Conservation (phyloP, 139 green algal species). For the Picochlorum sp. region DNA sequence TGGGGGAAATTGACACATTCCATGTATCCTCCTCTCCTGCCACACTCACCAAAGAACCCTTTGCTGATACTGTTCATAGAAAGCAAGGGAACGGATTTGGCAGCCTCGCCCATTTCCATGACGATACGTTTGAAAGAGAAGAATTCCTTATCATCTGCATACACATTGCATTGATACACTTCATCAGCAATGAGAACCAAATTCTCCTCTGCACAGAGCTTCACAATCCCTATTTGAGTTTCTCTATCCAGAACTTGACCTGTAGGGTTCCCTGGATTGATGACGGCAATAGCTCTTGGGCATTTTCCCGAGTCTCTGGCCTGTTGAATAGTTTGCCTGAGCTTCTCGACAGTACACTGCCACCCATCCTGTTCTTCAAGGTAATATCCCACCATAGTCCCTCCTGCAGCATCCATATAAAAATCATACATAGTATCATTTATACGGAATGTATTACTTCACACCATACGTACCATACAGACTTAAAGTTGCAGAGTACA, state of each 20-base stretch:
- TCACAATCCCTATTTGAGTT: slow-evolving; percentile 60
- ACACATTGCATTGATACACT: slow-evolving; percentile 93
- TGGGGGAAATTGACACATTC: slow-evolving; percentile 72
- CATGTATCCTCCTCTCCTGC: slow-evolving; percentile 68
- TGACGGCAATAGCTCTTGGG: slow-evolving; percentile 76
- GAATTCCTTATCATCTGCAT: slow-evolving; percentile 65
- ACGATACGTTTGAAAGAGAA: slow-evolving; percentile 74
- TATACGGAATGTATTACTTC: not conserved
- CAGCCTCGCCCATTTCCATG: slow-evolving; percentile 38
- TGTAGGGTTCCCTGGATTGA: slow-evolving; percentile 96
- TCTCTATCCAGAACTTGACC: slow-evolving; percentile 57
- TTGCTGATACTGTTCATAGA: slow-evolving; percentile 87
- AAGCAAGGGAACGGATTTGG: slow-evolving; percentile 54
- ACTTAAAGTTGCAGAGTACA: slow-evolving; percentile 73
- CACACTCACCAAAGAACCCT: slow-evolving; percentile 82
- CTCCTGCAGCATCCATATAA: slow-evolving; percentile 20
- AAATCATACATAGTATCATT: not conserved
- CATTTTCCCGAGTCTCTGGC: slow-evolving; percentile 28
- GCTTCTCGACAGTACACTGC: slow-evolving; percentile 50
- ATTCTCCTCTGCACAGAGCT: slow-evolving; percentile 53
- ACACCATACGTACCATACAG: slow-evolving; percentile 48
- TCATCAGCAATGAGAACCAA: slow-evolving; percentile 81
- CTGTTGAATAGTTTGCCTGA: slow-evolving; percentile 37
- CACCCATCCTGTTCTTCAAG: slow-evolving; percentile 76
- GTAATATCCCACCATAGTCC: slow-evolving; percentile 79